Conservation (phyloP, 2,329 filamentous ascomycete genomes). For the Pseudogymnoascus pannorum region DNA sequence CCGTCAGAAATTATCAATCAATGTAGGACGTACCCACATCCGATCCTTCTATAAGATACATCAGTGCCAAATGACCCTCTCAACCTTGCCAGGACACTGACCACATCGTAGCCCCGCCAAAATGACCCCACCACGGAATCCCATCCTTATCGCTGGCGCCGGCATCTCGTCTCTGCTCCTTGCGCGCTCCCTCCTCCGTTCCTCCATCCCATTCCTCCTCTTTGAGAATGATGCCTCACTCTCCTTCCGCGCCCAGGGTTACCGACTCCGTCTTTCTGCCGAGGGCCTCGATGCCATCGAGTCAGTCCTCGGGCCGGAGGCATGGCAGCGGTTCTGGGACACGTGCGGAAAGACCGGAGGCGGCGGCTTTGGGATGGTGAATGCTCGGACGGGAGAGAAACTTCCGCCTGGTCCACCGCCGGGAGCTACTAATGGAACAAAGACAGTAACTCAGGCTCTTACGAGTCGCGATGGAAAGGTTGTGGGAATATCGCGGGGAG, state of each 20-base stretch:
- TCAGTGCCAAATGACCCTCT: neutral
- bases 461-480: slow-evolving; percentile 49
- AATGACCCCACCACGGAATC: slow-evolving; percentile 24
- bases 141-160: slow-evolving; percentile 35
- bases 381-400: slow-evolving; percentile 47
- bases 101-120: neutral
- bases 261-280: slow-evolving; percentile 49
- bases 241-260: slow-evolving; percentile 55
- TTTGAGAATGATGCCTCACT: slow-evolving; percentile 40
- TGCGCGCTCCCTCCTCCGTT: slow-evolving; percentile 30
- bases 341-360: slow-evolving; percentile 54
- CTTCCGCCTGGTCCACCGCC: slow-evolving; percentile 22
- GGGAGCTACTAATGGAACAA: slow-evolving; percentile 23
- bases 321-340: slow-evolving; percentile 50
- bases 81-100: neutral
- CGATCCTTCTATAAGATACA: neutral
- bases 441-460: slow-evolving; percentile 29
- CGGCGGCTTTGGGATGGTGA: slow-evolving; percentile 40
- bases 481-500: slow-evolving; percentile 54
- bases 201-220: slow-evolving; percentile 32
- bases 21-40: neutral
- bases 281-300: slow-evolving; percentile 56
- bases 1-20: neutral
- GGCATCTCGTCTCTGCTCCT: slow-evolving; percentile 34
- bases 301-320: slow-evolving; percentile 41